Percentiles rank a stretch among this genome's conserved stretches.
phyloP scores from a whole-genome alignment of 768 basidiomycete genomes.

The Lactarius indigo region DNA sequence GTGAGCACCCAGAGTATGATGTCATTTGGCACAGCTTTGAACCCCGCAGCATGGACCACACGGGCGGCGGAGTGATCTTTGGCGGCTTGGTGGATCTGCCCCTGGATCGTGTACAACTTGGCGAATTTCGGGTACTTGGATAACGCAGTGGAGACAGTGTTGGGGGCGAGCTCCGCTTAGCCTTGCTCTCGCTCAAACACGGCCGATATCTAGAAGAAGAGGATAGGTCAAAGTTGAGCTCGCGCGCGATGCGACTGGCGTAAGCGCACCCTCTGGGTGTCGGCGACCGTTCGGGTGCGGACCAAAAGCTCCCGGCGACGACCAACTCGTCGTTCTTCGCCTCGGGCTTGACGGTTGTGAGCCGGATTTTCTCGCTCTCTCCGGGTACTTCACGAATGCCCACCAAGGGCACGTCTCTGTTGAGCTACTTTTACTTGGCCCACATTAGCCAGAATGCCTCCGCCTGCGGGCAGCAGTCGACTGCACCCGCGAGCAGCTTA shows the following conservation, averaged over 20 bases:
- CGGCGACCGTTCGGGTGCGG: slow-evolving; percentile 85
- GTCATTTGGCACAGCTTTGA: slow-evolving; percentile 84
- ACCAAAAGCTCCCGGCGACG: slow-evolving; percentile 84
- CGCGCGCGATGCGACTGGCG: background rate
- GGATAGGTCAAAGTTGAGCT: slow-evolving; percentile 11
- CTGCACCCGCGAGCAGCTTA: slow-evolving; percentile 76
- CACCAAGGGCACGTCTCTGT: slow-evolving; percentile 81
- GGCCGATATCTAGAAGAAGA: slow-evolving; percentile 71
- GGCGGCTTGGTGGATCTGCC: slow-evolving; percentile 75
- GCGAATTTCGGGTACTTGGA: slow-evolving; percentile 83
- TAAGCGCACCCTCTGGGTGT: slow-evolving; percentile 72
- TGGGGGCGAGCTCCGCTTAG: slow-evolving; percentile 65
- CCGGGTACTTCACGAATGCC: slow-evolving; percentile 95
- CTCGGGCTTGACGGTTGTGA: slow-evolving; percentile 95
- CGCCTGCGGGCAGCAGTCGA: slow-evolving; percentile 89
- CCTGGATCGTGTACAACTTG: slow-evolving; percentile 97
- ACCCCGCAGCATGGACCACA: slow-evolving; percentile 74
- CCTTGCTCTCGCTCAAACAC: slow-evolving; percentile 92
- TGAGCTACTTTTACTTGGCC: slow-evolving; percentile 95
- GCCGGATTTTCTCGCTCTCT: slow-evolving; percentile 97
- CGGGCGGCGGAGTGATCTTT: slow-evolving; percentile 65
- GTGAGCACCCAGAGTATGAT: slow-evolving; percentile 87
- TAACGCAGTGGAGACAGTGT: slow-evolving; percentile 71
- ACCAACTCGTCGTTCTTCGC: slow-evolving; percentile 90
- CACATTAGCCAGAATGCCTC: slow-evolving; percentile 98